A percentile compares a stretch with the other conserved stretches of the same genome.
Evolutionary conservation across 345 rosid species (phyloP).

Genomic region (Psidium guajava): DNA sequence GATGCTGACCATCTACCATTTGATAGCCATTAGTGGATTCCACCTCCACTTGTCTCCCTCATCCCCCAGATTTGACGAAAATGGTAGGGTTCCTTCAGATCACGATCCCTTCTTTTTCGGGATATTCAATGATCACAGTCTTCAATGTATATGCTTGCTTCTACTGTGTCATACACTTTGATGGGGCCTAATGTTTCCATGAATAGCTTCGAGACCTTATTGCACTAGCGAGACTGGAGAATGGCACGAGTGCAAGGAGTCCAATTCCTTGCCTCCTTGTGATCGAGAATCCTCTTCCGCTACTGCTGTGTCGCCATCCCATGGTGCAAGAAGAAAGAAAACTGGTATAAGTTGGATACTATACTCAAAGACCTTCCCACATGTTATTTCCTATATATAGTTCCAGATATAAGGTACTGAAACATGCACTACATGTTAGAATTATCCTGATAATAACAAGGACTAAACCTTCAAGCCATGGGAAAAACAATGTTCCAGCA

Average conservation of each 20-base stretch:
- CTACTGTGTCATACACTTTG: background rate
- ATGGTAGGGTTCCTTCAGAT: background rate
- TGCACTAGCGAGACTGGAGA: background rate
- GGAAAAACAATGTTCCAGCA: background rate
- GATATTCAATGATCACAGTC: background rate
- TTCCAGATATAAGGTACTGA: background rate
- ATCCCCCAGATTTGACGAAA: background rate
- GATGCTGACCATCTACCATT: slow-evolving; percentile 9
- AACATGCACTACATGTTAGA: background rate
- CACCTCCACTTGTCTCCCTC: slow-evolving; percentile 22
- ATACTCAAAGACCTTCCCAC: background rate
- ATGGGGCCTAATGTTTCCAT: background rate
- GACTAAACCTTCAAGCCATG: background rate
- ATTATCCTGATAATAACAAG: background rate
- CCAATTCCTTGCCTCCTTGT: background rate
- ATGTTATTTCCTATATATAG: background rate
- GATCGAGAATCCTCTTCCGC: background rate
- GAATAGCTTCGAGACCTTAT: background rate
- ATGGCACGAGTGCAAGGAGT: background rate
- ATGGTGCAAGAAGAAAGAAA: background rate
- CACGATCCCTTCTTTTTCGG: slow-evolving; percentile 1
- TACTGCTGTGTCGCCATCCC: background rate
- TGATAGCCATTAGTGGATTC: slow-evolving; percentile 32
- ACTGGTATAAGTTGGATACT: background rate
- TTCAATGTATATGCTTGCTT: background rate